Conservation (phyloP, 2,329 filamentous ascomycete species). For the Botryotinia narcissicola region DNA sequence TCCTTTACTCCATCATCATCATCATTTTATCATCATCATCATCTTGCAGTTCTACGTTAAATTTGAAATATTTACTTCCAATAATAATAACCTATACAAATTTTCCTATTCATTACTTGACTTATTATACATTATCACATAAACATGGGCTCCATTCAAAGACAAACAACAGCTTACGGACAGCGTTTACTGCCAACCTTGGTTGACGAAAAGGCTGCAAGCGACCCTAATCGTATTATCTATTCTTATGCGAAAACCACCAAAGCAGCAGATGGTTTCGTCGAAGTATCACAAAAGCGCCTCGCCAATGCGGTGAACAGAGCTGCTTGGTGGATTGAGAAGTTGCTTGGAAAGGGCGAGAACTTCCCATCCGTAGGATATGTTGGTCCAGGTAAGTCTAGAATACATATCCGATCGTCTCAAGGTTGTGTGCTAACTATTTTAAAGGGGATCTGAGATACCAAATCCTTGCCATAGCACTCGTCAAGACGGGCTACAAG, state of each 20-base stretch:
- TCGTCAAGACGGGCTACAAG: constrained; percentile 14
- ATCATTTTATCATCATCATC: background rate
- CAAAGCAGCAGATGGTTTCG: constrained; percentile 20
- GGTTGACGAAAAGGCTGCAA: constrained; percentile 12
- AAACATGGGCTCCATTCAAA: constrained; percentile 12
- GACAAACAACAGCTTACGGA: constrained; percentile 11
- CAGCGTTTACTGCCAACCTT: constrained; percentile 14
- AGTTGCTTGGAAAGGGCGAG: constrained; percentile 27
- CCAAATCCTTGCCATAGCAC: constrained; percentile 15
- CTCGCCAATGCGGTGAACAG: constrained; percentile 28
- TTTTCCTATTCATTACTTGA: background rate
- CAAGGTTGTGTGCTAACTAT: background rate
- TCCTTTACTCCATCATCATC: background rate
- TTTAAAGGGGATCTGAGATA: constrained; percentile 17
- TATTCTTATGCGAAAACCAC: constrained; percentile 14
- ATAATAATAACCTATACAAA: background rate
- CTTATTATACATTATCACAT: background rate
- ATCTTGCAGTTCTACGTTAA: background rate
- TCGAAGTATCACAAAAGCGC: constrained; percentile 22
- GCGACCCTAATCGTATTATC: constrained; percentile 4
- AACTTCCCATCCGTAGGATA: constrained; percentile 21
- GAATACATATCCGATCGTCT: background rate
- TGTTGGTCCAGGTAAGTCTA: constrained; percentile 17
- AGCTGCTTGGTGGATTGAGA: constrained; percentile 25
- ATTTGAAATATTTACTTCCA: background rate